phyloP scores from a whole-genome alignment of 2,329 filamentous ascomycete genomes.

The Pseudocercospora fijiensis region DNA sequence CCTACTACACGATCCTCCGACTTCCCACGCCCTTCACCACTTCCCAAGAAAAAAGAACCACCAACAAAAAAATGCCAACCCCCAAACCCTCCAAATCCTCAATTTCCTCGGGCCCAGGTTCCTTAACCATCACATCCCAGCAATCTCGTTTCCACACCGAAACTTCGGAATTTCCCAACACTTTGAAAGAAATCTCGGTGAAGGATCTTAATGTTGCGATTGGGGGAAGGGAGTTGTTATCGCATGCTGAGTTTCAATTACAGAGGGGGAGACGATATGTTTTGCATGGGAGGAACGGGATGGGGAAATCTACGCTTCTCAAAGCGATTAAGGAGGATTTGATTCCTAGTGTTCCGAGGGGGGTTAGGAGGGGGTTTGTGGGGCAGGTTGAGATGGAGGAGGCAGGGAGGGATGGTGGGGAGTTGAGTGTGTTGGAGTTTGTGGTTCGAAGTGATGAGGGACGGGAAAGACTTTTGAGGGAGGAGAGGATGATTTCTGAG shows the following conservation, averaged over 20 bases:
- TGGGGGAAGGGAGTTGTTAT: conserved; percentile 61
- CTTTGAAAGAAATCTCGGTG: conserved; percentile 45
- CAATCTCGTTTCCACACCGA: conserved; percentile 30
- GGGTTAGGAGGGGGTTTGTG: conserved; percentile 64
- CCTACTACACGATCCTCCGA: background rate
- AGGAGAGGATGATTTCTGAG: conserved; percentile 18
- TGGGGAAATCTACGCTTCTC: conserved; percentile 77
- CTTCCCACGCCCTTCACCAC: background rate
- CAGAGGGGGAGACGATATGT: conserved; percentile 75
- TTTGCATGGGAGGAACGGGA: conserved; percentile 75
- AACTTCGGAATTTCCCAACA: conserved; percentile 27
- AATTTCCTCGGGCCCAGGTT: no score
- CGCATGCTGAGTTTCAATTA: conserved; percentile 67
- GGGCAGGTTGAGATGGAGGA: conserved; percentile 59
- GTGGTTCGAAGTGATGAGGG: conserved; percentile 27
- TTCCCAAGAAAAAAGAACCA: no score
- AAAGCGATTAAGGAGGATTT: conserved; percentile 74
- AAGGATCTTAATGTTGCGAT: conserved; percentile 72
- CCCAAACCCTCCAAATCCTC: no score
- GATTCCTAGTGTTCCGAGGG: conserved; percentile 71
- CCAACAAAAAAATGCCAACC: no score
- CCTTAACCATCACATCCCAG: conserved; percentile 26
- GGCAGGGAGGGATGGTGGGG: conserved; percentile 10
- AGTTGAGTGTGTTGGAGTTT: conserved; percentile 29
- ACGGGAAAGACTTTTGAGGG: conserved; percentile 24